Percentiles rank a stretch among this genome's conserved stretches.
These are phyloP conservation scores for Calocybe gangraenosa DNA, from an alignment of 768 basidiomycete genomes.

Conservation along the genomic window DNA sequence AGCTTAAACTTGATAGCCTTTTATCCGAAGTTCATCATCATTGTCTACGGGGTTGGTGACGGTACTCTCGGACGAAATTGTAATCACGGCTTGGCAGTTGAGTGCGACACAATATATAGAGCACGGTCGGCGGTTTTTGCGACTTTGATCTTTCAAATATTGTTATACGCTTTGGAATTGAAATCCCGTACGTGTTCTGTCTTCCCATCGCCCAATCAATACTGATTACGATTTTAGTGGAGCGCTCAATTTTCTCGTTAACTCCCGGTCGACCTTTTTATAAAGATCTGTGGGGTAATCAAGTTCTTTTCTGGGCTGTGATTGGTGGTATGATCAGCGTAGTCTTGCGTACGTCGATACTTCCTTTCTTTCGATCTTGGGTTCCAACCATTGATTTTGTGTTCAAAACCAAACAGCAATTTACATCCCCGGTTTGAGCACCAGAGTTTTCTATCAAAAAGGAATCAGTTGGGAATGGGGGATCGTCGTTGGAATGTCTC, in stretches of 20 bases:
- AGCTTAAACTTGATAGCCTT: not conserved
- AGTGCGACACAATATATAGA: slow-evolving; percentile 28
- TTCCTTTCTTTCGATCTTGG: not conserved
- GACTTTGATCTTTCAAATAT: slow-evolving; percentile 32
- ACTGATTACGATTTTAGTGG: slow-evolving; percentile 26
- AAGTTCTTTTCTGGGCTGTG: slow-evolving; percentile 31
- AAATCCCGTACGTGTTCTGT: slow-evolving; percentile 29
- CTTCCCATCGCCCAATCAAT: not conserved
- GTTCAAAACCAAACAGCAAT: slow-evolving; percentile 30
- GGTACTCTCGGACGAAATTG: slow-evolving; percentile 29
- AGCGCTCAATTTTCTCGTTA: slow-evolving; percentile 33
- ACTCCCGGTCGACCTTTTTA: slow-evolving; percentile 30
- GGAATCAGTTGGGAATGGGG: slow-evolving; percentile 38
- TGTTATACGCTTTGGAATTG: slow-evolving; percentile 31
- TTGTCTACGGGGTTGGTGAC: slow-evolving; percentile 29
- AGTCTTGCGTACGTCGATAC: slow-evolving; percentile 27
- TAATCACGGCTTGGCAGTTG: slow-evolving; percentile 23
- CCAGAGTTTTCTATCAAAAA: slow-evolving; percentile 31
- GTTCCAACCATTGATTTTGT: not conserved
- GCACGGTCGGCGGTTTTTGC: slow-evolving; percentile 35
- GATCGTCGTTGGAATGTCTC: slow-evolving; percentile 31
- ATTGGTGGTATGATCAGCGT: slow-evolving; percentile 32
- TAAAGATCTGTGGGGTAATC: slow-evolving; percentile 32
- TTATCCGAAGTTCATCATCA: slow-evolving; percentile 28
- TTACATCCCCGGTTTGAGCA: slow-evolving; percentile 34